phyloP scores from a whole-genome alignment of 495 filamentous ascomycete species.

The Sphaerosporella brunnea region DNA sequence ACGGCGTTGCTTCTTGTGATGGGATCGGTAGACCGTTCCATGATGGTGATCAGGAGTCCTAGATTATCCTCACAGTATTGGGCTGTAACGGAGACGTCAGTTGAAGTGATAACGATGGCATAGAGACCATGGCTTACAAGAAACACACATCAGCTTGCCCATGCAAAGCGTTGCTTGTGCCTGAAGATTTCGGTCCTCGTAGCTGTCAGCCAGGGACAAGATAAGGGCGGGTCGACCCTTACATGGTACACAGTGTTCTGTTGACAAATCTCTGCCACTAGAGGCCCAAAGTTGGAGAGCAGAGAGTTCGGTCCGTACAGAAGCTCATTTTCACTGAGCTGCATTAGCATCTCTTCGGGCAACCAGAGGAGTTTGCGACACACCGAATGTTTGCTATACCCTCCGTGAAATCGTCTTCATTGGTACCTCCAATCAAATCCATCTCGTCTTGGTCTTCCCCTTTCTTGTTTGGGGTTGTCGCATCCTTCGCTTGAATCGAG shows the following conservation, averaged over 20 bases:
- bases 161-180: conserved; percentile 89
- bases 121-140: no score
- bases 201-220: background rate
- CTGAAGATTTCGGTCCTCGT: conserved; percentile 58
- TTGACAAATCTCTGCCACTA: conserved; percentile 82
- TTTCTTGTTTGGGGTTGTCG: conserved; percentile 34
- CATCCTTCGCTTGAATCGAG: conserved; percentile 32
- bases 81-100: conserved; percentile 26
- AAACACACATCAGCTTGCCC: conserved; percentile 95
- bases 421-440: conserved; percentile 90
- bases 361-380: background rate
- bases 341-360: background rate
- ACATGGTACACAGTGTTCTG: conserved; percentile 39
- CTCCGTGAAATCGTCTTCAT: conserved; percentile 96
- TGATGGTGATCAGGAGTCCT: conserved; percentile 87
- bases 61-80: conserved; percentile 93
- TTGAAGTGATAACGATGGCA: conserved; percentile 25
- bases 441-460: conserved; percentile 61
- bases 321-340: conserved; percentile 63
- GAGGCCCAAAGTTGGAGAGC: conserved; percentile 69
- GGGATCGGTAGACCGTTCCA: conserved; percentile 78
- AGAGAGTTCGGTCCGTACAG: conserved; percentile 74
- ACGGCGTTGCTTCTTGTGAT: conserved; percentile 89
- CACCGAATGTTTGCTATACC: conserved; percentile 69
- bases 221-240: no score